phyloP scores from a whole-genome alignment of 2,329 filamentous ascomycete species.

The Bipolaris zeicola region DNA sequence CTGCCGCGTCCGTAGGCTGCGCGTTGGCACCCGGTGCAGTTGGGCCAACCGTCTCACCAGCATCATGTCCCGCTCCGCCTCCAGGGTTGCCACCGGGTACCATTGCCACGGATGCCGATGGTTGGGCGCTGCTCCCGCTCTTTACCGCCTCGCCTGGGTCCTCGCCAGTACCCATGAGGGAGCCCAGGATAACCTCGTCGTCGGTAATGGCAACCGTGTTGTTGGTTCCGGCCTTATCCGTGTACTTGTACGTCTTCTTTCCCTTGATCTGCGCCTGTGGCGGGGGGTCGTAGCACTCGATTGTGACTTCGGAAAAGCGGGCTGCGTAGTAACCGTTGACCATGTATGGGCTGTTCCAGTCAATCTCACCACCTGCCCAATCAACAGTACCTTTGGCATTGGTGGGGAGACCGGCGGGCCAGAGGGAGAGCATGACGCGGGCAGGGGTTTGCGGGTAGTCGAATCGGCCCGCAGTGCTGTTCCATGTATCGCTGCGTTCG shows the following conservation, averaged over 20 bases:
- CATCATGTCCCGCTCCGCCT: conserved; percentile 54
- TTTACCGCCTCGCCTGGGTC: conserved; percentile 61
- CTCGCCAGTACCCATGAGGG: conserved; percentile 78
- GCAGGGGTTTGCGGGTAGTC: conserved; percentile 89
- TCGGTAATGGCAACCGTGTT: conserved; percentile 74
- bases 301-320: conserved; percentile 74
- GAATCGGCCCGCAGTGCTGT: conserved; percentile 79
- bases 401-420: conserved; percentile 82
- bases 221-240: conserved; percentile 68
- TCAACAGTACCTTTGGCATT: conserved; percentile 84
- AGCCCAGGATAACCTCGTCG: conserved; percentile 76
- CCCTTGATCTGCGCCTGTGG: conserved; percentile 66
- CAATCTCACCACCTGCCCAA: conserved; percentile 89
- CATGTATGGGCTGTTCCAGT: conserved; percentile 85
- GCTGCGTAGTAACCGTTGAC: conserved; percentile 90
- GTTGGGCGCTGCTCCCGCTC: conserved; percentile 29
- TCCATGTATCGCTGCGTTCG: conserved; percentile 82
- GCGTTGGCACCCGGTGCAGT: background rate
- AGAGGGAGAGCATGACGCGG: conserved; percentile 91
- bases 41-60: conserved; percentile 22
- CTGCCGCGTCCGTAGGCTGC: conserved; percentile 5
- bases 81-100: conserved; percentile 63
- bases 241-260: conserved; percentile 75
- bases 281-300: conserved; percentile 87
- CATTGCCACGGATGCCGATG: conserved; percentile 49